phyloP scores from a whole-genome alignment of 805 yeast species.

The Debaryomyces hansenii region DNA sequence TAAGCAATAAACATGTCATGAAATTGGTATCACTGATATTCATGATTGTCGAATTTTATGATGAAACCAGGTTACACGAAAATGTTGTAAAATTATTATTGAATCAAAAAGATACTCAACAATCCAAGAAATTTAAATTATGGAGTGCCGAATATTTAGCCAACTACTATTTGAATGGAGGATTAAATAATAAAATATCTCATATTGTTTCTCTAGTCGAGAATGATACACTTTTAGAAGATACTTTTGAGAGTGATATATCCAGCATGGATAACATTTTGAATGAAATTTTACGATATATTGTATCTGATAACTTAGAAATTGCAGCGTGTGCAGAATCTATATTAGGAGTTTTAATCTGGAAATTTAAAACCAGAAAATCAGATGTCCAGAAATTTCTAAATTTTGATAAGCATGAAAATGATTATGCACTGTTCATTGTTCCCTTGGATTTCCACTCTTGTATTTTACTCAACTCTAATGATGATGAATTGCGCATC shows the following conservation, averaged over 20 bases:
- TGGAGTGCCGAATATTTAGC: slow-evolving; percentile 26
- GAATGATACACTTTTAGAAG: slow-evolving; percentile 5
- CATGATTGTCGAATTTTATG: not conserved
- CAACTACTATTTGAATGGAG: slow-evolving; percentile 21
- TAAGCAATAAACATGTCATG: not conserved
- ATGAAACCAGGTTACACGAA: slow-evolving; percentile 3
- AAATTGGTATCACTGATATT: slow-evolving; percentile 5
- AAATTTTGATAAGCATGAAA: slow-evolving; percentile 17
- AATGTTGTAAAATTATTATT: slow-evolving; percentile 7
- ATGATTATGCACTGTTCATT: slow-evolving; percentile 16
- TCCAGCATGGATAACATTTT: slow-evolving; percentile 26
- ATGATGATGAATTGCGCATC: slow-evolving; percentile 16
- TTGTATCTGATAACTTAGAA: slow-evolving; percentile 13
- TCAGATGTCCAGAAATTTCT: slow-evolving; percentile 19
- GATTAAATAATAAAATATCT: slow-evolving; percentile 7
- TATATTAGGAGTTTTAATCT: slow-evolving; percentile 39
- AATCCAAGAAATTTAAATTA: slow-evolving; percentile 13
- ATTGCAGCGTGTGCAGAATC: slow-evolving; percentile 35
- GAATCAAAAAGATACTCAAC: not conserved
- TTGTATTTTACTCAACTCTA: slow-evolving; percentile 28
- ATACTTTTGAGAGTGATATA: slow-evolving; percentile 17
- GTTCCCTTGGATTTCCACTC: slow-evolving; percentile 34
- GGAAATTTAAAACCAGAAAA: slow-evolving; percentile 18
- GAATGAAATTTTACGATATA: slow-evolving; percentile 17
- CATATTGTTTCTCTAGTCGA: slow-evolving; percentile 4